Conservation (phyloP, 352 stramenopile genomes). For the Globisporangium cederbergense region DNA sequence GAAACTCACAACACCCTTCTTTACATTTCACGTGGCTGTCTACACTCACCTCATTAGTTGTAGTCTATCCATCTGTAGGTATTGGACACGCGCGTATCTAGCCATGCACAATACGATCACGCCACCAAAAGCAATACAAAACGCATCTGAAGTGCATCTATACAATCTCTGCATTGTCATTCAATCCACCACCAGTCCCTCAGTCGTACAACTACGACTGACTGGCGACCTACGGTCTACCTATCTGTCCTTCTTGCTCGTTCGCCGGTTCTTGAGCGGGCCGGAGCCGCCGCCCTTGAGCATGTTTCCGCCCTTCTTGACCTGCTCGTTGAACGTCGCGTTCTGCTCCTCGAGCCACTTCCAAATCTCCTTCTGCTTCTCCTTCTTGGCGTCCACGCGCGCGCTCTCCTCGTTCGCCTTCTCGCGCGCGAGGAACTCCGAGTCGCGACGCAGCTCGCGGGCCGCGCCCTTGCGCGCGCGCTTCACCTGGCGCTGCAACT, state of each 20-base stretch:
- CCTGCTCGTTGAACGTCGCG: slow-evolving; percentile 97
- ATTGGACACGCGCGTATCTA: not conserved
- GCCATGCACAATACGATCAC: not conserved
- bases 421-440: slow-evolving; percentile 92
- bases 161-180: slow-evolving; percentile 8
- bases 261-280: slow-evolving; percentile 55
- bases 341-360: slow-evolving; percentile 96
- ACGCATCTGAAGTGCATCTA: not conserved
- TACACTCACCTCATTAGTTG: not conserved
- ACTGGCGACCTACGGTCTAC: not conserved
- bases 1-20: not conserved
- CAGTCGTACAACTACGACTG: not conserved
- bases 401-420: slow-evolving; percentile 86
- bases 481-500: slow-evolving; percentile 95
- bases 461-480: slow-evolving; percentile 94
- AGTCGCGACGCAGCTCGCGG: slow-evolving; percentile 93
- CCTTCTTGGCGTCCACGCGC: slow-evolving; percentile 74
- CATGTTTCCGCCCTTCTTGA: slow-evolving; percentile 92
- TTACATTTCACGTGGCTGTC: not conserved
- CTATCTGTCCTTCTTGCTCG: slow-evolving; percentile 42
- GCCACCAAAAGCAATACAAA: not conserved
- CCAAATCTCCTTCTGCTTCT: slow-evolving; percentile 94
- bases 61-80: not conserved
- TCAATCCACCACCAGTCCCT: not conserved
- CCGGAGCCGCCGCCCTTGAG: slow-evolving; percentile 91